These are phyloP conservation scores for Rhizophagus prolifer DNA, from an alignment of 192 early-diverging fungal genomes.

Conservation along the genomic window DNA sequence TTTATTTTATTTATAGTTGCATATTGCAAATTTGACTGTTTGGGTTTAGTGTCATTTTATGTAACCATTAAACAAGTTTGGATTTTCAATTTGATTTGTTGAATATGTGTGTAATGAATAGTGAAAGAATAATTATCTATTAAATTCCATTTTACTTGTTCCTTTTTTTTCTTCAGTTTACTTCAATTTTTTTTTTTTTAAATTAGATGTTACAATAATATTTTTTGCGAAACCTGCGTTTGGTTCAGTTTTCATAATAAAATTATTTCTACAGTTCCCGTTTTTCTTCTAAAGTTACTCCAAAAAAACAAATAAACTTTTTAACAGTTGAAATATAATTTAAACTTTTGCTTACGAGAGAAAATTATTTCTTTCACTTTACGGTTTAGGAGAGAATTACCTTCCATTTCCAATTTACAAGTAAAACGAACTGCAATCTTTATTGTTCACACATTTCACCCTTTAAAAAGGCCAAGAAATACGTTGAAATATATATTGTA, in stretches of 20 bases:
- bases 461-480: background rate
- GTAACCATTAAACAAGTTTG: too few relatives aligned
- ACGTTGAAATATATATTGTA: background rate
- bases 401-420: background rate
- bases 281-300: background rate
- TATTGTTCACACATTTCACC: background rate
- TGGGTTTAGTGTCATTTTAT: too few relatives aligned
- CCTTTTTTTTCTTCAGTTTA: too few relatives aligned
- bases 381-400: background rate
- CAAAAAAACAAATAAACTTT: background rate
- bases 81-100: background rate
- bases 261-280: background rate
- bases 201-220: background rate
- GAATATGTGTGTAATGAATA: background rate
- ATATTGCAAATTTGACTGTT: background rate
- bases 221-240: background rate
- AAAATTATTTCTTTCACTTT: background rate
- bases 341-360: background rate
- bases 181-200: background rate
- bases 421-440: background rate
- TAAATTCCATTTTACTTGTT: too few relatives aligned
- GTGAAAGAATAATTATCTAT: too few relatives aligned
- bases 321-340: background rate
- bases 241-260: background rate
- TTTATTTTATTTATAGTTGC: background rate